Conservation (phyloP, 78 protist genomes). For the Dictyostelium intermedium region DNA sequence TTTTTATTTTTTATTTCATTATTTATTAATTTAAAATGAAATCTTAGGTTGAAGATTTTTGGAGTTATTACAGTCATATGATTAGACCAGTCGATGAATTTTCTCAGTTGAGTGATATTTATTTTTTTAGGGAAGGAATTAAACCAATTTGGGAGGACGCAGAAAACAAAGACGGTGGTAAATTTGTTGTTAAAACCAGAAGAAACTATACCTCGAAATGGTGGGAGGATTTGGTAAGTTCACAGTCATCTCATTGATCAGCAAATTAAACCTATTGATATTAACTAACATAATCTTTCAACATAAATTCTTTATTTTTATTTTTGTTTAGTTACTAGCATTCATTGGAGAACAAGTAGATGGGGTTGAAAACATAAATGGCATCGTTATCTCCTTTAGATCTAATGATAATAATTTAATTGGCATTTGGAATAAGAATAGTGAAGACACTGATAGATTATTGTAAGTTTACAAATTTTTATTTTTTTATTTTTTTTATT, state of each 20-base stretch:
- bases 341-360: constrained; percentile 81
- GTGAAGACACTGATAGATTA: constrained; percentile 61
- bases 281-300: background rate
- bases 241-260: background rate
- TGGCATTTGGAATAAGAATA: constrained; percentile 79
- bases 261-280: too few relatives aligned
- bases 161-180: constrained; percentile 76
- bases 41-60: constrained; percentile 72
- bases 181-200: constrained; percentile 74
- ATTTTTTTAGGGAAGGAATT: constrained; percentile 81
- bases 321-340: constrained; percentile 62
- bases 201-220: constrained; percentile 74
- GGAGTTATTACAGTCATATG: constrained; percentile 81
- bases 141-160: constrained; percentile 80
- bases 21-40: too few relatives aligned
- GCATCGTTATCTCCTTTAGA: constrained; percentile 75
- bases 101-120: constrained; percentile 68
- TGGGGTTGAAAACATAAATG: constrained; percentile 69
- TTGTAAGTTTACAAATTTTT: constrained; percentile 8
- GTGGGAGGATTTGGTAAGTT: constrained; percentile 83
- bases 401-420: constrained; percentile 70
- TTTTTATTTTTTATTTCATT: background rate
- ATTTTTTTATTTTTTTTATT: too few relatives aligned
- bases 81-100: constrained; percentile 79
- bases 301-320: background rate